These are phyloP conservation scores for Phymatotrichopsis omnivora DNA, from an alignment of 2,329 filamentous ascomycete species.

Conservation along the genomic window DNA sequence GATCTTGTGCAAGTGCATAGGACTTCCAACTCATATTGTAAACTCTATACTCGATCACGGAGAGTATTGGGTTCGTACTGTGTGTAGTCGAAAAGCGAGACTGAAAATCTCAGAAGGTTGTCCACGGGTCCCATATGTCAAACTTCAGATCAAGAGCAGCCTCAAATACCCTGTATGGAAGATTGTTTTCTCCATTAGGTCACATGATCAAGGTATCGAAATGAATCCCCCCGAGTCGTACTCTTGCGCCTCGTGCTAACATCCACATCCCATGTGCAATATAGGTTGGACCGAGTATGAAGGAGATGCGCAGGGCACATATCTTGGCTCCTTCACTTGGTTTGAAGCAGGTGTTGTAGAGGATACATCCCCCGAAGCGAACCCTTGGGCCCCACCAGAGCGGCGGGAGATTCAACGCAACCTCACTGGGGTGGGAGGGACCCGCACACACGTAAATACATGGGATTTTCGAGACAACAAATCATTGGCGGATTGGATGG, in stretches of 20 bases:
- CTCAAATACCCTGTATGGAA: neutral
- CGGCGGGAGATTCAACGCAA: neutral
- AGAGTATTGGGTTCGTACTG: conserved; percentile 10
- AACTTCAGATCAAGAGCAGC: neutral
- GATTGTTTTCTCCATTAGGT: conserved; percentile 1
- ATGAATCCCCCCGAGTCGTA: too few species aligned
- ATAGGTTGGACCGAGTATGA: neutral
- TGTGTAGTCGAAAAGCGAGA: neutral
- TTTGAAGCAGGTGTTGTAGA: neutral
- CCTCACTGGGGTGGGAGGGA: neutral
- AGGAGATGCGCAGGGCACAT: neutral
- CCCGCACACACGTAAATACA: neutral
- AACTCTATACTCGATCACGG: neutral
- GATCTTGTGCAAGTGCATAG: neutral
- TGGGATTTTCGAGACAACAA: neutral
- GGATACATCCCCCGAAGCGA: too few species aligned
- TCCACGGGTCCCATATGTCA: neutral
- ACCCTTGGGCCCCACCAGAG: too few species aligned
- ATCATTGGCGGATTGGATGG: neutral
- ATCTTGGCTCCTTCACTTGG: neutral
- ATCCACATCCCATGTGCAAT: too few species aligned
- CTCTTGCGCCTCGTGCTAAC: neutral
- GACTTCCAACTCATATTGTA: conserved; percentile 1
- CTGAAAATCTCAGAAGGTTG: neutral
- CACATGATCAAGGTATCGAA: conserved; percentile 8